Base-by-base conservation (phyloP, 1,284 basidiomycete species). In the Athelia psychrophila region DNA sequence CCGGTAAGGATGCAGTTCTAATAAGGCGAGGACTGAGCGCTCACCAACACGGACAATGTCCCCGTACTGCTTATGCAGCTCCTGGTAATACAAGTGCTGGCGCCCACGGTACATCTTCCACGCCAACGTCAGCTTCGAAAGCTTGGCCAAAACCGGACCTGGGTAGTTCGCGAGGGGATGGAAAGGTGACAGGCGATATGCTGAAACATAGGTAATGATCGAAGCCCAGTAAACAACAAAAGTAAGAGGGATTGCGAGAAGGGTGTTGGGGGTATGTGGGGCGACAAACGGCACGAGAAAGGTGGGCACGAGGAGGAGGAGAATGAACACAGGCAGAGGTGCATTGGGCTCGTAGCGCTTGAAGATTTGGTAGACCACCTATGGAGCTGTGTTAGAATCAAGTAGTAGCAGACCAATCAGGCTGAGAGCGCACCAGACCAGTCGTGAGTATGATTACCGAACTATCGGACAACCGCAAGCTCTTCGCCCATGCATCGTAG, bases 151-250 rank as follows among this genome's bases (percentile, higher is more conserved):
- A 2, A 58, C 16, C 2, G 61, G 61, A 19, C 63, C 63, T 18
- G 62, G 61, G 49, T 60, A 63, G 15, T 51, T 50, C 10, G 61
- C 58, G 23, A 64, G 58, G 18, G 62, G 61, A 44, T 65, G 63
- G 22, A 58, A 59, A 1, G 62, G 62, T 1, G 60, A 63, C 5
- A 64, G 20, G 18, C 62, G 61, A 48, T 65, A 65, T 2, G 54
- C 15, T 10, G 53, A 24, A 4, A 50, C 59, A 27, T 46, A 23
- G n/a, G 24, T 23, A 12, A 46, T 8, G n/a, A 46, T 24, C n/a
- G 23, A 23, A 8, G 20, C 16, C 15, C 16, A 46, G 25, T 46
- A 46, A 8, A 8, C 9, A 10, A 27, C 24, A 18, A 9, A 46
- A 12, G 44, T 27, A 12, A 46, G 8, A n/a, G 25, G 4, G n/a